A percentile compares a stretch with the other conserved stretches of the same genome.
phyloP scores from a whole-genome alignment of 306 rosid species.

The Lablab purpureus region DNA sequence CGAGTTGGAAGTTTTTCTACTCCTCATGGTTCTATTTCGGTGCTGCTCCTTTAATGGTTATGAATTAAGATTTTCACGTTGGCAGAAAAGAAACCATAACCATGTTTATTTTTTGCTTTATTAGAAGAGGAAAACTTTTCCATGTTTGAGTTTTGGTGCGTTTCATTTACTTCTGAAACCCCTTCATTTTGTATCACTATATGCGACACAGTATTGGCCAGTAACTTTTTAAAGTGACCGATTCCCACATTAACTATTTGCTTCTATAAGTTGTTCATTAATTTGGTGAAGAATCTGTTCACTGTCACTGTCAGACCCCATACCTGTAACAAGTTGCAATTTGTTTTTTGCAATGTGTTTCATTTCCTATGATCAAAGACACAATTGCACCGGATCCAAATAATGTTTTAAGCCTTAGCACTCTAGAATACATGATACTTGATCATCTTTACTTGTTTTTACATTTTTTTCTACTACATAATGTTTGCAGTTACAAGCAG shows the following conservation, averaged over 20 bases:
- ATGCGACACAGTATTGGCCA: constrained; percentile 40
- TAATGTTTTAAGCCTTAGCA: constrained; percentile 7
- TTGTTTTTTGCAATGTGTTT: neutral
- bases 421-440: neutral
- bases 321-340: neutral
- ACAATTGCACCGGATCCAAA: constrained; percentile 26
- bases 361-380: neutral
- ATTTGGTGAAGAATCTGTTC: constrained; percentile 45
- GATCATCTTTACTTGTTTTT: constrained; percentile 12
- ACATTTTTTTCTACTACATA: constrained; percentile 2
- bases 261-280: constrained; percentile 40
- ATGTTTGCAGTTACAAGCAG: constrained; percentile 65
- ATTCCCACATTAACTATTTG: constrained; percentile 45
- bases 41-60: neutral
- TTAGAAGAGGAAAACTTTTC: neutral
- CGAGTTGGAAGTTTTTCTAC: neutral
- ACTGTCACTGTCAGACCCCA: constrained; percentile 40
- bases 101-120: neutral
- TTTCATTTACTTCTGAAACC: constrained; percentile 33
- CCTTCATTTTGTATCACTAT: constrained; percentile 33
- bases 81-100: neutral
- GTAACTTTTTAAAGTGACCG: neutral
- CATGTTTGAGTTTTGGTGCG: constrained; percentile 36
- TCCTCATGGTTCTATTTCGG: neutral
- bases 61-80: neutral